These are phyloP conservation scores for Geotrichum phurueaensis DNA, from an alignment of 1,139 yeast genomes.

Conservation along the genomic window DNA sequence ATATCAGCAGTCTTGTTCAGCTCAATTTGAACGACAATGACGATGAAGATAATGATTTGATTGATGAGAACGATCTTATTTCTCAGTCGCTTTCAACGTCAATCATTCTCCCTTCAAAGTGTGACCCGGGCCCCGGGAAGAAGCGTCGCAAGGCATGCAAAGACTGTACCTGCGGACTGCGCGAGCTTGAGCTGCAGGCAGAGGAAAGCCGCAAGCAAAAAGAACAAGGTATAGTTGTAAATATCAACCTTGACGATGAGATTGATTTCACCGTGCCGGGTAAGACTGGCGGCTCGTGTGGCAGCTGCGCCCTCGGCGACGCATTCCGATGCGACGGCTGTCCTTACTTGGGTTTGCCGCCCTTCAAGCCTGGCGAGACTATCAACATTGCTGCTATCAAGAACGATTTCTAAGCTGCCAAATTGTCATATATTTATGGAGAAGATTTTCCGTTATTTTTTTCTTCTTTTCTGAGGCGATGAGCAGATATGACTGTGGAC, in stretches of 20 bases:
- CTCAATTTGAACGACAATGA: constrained; percentile 37
- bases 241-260: constrained; percentile 42
- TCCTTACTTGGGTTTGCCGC: constrained; percentile 93
- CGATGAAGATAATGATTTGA: constrained; percentile 46
- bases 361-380: constrained; percentile 92
- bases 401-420: constrained; percentile 3
- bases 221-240: constrained; percentile 38
- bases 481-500: too few species aligned
- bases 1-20: background rate
- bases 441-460: background rate
- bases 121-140: constrained; percentile 44
- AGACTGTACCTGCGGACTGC: constrained; percentile 95
- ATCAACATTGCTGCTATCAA: constrained; percentile 26
- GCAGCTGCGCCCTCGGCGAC: constrained; percentile 93
- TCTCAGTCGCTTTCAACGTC: constrained; percentile 36
- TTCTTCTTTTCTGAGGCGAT: background rate
- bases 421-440: background rate
- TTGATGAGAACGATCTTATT: constrained; percentile 33
- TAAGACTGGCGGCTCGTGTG: constrained; percentile 85
- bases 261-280: constrained; percentile 94
- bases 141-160: constrained; percentile 68
- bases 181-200: constrained; percentile 53
- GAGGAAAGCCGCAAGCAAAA: constrained; percentile 28
- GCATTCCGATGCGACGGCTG: constrained; percentile 98
- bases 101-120: constrained; percentile 39